Evolutionary conservation across 805 yeast species (phyloP), one percentile per base, ranked within the genome.

Genomic region (Wickerhamomyces sydowiorum): DNA sequence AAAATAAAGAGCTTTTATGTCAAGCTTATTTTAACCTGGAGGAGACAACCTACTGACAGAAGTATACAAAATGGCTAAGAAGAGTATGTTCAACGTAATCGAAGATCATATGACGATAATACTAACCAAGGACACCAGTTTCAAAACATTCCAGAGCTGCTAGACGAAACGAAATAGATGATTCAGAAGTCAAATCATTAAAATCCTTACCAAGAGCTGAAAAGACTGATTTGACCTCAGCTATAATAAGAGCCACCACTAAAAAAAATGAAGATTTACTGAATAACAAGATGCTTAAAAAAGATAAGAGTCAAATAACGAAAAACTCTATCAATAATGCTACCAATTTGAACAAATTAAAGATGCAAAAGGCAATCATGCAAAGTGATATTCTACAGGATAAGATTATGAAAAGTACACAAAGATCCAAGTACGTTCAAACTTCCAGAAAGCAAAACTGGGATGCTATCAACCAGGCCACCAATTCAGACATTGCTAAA

Each of bases 131-230:
- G 4, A 7, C 19, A 10, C 3, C 35, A 66, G 73, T 80, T 22
- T 80, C 87, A 17, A 82, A 81, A 50, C 79, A 74, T 46, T 80
- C 89, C 35, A 73, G 93, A 65, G 88, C 89, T 3, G 90, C 93
- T 2, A 78, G 90, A 64, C 70, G 88, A 58, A 83, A 82, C 7
- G 75, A 71, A 45, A 60, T 65, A 13, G 64, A 56, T 4, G 70
- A 65, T 17, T 67, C 73, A 1, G 76, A 72, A 52, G 73, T 73
- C 9, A 74, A 70, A 48, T 69, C 72, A 7, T 64, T 84, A 27
- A 65, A 69, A 20, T 59, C 65, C 12, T 60, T 82, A 17, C 82
- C 87, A 37, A 75, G 84, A 59, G 69, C 72, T 12, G 80, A 78
- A 47, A 71, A 71, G 43, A 73, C 80, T 15, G 86, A 80, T 48